These are phyloP conservation scores for Jatropha curcas DNA, from an alignment of 345 rosid species.

Conservation along the genomic window DNA sequence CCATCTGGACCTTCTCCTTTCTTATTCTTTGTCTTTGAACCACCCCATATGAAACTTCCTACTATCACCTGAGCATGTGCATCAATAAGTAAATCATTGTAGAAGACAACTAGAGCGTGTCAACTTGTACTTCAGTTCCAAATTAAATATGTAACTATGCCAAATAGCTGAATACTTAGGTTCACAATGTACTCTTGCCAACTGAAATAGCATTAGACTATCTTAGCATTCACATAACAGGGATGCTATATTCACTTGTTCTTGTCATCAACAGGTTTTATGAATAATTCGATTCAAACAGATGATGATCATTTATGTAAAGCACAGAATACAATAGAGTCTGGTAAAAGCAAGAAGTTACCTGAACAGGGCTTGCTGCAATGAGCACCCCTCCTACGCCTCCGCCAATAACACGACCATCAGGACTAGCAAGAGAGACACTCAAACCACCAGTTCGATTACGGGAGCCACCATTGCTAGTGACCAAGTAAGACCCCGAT, in stretches of 20 bases:
- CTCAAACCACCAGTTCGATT: conserved; percentile 73
- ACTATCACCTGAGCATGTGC: conserved; percentile 63
- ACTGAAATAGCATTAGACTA: not conserved
- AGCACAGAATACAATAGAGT: not conserved
- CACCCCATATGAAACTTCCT: conserved; percentile 89
- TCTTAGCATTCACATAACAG: not conserved
- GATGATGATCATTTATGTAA: not conserved
- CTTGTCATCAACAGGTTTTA: not conserved
- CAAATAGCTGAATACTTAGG: not conserved
- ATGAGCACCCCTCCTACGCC: conserved; percentile 87
- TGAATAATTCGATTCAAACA: not conserved
- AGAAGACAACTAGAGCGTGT: not conserved
- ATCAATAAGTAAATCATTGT: conserved; percentile 7
- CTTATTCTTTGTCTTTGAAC: conserved; percentile 71
- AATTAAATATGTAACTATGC: conserved; percentile 10
- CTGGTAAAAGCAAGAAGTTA: conserved; percentile 17
- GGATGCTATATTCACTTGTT: not conserved
- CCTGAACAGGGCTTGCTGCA: conserved; percentile 94
- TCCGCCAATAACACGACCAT: conserved; percentile 95
- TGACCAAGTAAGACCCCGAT: conserved; percentile 67
- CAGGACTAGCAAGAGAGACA: conserved; percentile 90
- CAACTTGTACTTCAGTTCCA: not conserved
- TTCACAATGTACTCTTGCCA: not conserved
- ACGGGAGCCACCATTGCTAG: conserved; percentile 46
- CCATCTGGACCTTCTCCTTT: conserved; percentile 55